phyloP scores from a whole-genome alignment of 257 asterid species.

The Buddleja alternifolia region DNA sequence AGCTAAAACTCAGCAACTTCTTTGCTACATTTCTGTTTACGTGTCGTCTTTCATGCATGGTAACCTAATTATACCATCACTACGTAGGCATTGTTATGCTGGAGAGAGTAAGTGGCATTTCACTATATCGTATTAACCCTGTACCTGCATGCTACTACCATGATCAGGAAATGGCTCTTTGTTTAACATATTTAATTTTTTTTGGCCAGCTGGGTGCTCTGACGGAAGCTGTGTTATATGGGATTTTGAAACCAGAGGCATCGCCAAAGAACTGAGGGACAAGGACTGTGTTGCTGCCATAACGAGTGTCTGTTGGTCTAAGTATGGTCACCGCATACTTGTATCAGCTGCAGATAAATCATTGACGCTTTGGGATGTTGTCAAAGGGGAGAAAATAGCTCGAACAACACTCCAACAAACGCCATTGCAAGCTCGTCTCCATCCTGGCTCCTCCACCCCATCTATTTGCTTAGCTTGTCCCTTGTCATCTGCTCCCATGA shows the following conservation, averaged over 20 bases:
- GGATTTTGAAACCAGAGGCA: constrained; percentile 94
- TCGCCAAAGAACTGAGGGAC: constrained; percentile 71
- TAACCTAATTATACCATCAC: not conserved
- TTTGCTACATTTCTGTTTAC: constrained; percentile 14
- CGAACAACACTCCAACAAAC: constrained; percentile 66
- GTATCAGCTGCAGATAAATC: constrained; percentile 90
- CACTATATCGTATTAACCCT: constrained; percentile 9
- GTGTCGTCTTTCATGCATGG: not conserved
- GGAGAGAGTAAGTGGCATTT: not conserved
- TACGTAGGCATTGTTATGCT: not conserved
- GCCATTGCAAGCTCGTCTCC: constrained; percentile 79
- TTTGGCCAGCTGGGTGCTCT: constrained; percentile 80
- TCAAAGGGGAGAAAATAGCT: constrained; percentile 74
- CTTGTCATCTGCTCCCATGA: constrained; percentile 87
- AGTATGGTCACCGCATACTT: constrained; percentile 76
- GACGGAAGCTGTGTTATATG: constrained; percentile 89
- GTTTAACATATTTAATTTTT: constrained; percentile 4
- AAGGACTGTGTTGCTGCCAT: constrained; percentile 72
- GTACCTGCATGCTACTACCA: constrained; percentile 15
- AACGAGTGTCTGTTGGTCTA: constrained; percentile 92
- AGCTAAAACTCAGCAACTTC: not conserved
- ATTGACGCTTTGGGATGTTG: constrained; percentile 87
- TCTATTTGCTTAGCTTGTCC: constrained; percentile 85
- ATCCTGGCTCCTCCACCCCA: constrained; percentile 81
- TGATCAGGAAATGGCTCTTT: constrained; percentile 2